Percentiles rank a stretch among this genome's conserved stretches.
Conservation (phyloP, 2,329 filamentous ascomycete species). For the Cladosporium sp. region DNA sequence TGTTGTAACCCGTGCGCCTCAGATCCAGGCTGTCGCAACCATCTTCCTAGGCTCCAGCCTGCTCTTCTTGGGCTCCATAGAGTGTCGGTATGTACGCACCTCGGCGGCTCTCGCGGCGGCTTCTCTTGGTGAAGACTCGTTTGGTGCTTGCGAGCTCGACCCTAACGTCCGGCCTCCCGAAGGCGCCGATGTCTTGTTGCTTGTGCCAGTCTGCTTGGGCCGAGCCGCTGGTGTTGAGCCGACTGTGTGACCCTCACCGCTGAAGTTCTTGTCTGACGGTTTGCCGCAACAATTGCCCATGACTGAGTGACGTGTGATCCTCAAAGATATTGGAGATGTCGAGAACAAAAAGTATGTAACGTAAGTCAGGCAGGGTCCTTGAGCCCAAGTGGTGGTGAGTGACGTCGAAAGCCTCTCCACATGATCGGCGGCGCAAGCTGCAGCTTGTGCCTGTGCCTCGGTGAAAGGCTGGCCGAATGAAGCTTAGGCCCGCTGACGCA, state of each 20-base stretch:
- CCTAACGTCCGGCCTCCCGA: constrained; percentile 57
- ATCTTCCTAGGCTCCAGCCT: constrained; percentile 9
- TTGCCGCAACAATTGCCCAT: constrained; percentile 92
- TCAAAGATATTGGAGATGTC: neutral
- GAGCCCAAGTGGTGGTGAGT: too few relatives aligned
- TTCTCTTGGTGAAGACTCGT: constrained; percentile 41
- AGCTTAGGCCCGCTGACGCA: too few relatives aligned
- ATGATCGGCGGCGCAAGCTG: too few relatives aligned
- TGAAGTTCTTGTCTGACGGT: constrained; percentile 56
- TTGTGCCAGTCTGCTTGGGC: constrained; percentile 16
- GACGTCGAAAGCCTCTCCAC: too few relatives aligned
- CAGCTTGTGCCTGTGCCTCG: too few relatives aligned
- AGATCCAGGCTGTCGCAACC: constrained; percentile 16
- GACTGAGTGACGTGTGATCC: neutral
- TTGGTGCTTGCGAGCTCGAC: constrained; percentile 28
- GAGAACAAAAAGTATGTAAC: neutral
- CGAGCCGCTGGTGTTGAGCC: constrained; percentile 47
- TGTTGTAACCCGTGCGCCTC: neutral
- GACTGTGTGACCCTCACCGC: constrained; percentile 65
- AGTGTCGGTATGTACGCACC: constrained; percentile 47
- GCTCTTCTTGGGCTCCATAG: neutral
- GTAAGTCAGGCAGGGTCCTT: too few relatives aligned
- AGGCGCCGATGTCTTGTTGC: constrained; percentile 36
- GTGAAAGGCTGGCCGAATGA: too few relatives aligned
- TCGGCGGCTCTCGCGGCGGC: constrained; percentile 79